Evolutionary conservation across 139 green algal genomes (phyloP), one percentile per base, ranked within the genome.

Genomic region (Closterium sp.): DNA sequence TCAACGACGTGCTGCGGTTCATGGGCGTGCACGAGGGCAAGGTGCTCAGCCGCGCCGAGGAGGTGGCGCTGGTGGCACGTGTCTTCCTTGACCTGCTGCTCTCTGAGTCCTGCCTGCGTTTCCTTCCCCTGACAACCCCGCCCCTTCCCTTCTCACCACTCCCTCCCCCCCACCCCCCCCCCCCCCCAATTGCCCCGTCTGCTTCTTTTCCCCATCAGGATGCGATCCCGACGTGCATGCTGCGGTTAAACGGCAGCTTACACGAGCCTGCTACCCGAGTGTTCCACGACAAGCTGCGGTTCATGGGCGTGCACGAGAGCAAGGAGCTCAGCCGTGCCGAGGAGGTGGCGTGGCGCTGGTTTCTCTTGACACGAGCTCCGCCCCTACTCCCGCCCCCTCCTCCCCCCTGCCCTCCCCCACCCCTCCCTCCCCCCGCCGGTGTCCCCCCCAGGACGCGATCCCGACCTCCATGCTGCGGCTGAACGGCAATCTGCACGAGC

Each of bases 1-100:
- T 89, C 31, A 33, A 30, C 32, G 86, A 89, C 31, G 86, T 85
- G n/a, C 1, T 89, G 32, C 86, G 86, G 3, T 84, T 89, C 16
- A 89, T 89, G 86, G 86, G 86, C 55, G 86, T 89, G 86, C 35
- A 89, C 35, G 66, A 85, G n/a, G 86, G 86, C 8, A 89, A 89
- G 30, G 30, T 55, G 31, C 32, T 89, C 35, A 30, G 30, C 4
- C 55, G 66, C 28, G 31, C 55, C 28, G 31, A 89, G 86, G 86
- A 89, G 31, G 66, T 43, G 35, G n/a, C 28, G n/a, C 55, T 89
- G 85, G 12, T 89, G 28, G 3, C 16, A 38, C 16, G 16, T 36
- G 85, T 34, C 8, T 36, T 89, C 66, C n/a, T 43, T 10, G 86
- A 30, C 1, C n/a, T 85, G n/a, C 30, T 89, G 31, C 16, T 12